Base-by-base conservation (phyloP, 352 stramenopile genomes). In the Globisporangium polare region DNA sequence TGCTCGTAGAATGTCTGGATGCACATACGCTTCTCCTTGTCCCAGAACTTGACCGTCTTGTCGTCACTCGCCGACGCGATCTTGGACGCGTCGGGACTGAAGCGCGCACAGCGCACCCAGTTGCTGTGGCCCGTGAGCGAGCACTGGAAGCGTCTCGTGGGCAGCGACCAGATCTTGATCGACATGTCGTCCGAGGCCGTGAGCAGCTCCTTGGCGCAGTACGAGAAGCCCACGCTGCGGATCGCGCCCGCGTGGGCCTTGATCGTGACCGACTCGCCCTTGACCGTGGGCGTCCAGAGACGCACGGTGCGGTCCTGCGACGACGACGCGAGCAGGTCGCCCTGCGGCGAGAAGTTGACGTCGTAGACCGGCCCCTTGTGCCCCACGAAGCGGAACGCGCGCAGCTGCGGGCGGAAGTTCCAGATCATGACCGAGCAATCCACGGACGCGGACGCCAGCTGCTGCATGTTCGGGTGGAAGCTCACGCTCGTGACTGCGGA, bases 161-260 rank as follows among this genome's bases (percentile, higher is more conserved):
- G 88, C 39, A 98, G 63, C 42, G 81, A 67, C 80, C 83, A 96
- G 22, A 98, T 62, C 66, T 98, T 98, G 60, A 96, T 77, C 18
- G 84, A 94, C 78, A 97, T 97, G 68, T 98, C 94, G 68, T 98
- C 91, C 22, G 88, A 96, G 26, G 80, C 86, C 7, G 92, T 98
- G 39, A 98, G 67, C 10, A 98, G 68, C 63, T 93, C 71, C 29
- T 76, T 68, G 31, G 72, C 77, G 26, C 91, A 90, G 35, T 72
- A 66, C 50, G 87, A 92, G 67, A 97, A 98, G 56, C 77, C 76
- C 51, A 97, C 88, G 58, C 83, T 86, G 58, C 92, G 79, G 37
- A 92, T 79, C 20, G 73, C 80, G 10, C 78, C 80, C 5, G 79
- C 81, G 55, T 90, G 80, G 10, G 77, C 80, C 66, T 92, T 90